These are phyloP conservation scores for Kingdonia uniflora DNA, from an alignment of 164 flowering plant species.

Conservation along the genomic window DNA sequence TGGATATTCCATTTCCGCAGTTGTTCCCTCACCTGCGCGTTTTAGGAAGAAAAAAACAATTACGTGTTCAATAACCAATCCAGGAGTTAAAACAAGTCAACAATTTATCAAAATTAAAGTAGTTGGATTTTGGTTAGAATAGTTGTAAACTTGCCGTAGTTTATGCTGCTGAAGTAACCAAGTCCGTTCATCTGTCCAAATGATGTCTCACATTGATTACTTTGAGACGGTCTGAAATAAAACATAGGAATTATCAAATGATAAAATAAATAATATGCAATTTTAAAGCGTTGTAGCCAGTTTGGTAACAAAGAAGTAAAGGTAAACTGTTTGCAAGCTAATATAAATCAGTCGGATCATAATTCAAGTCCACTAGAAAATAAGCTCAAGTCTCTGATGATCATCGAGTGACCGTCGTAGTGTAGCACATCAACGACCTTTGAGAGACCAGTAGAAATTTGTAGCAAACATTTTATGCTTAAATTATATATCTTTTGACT, in stretches of 20 bases:
- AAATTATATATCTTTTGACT: no score
- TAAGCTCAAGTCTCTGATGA: no score
- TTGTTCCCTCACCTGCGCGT: slow-evolving; percentile 56
- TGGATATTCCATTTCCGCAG: slow-evolving; percentile 50
- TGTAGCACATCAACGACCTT: no score
- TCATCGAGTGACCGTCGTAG: no score
- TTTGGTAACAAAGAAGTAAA: no score
- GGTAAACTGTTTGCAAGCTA: no score
- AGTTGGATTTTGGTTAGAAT: neutral
- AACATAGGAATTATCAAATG: slow-evolving; percentile 5
- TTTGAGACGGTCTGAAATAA: slow-evolving; percentile 18
- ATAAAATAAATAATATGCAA: no score
- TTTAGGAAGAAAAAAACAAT: slow-evolving; percentile 4
- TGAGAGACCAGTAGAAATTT: no score
- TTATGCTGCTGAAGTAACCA: slow-evolving; percentile 46
- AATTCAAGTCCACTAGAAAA: no score
- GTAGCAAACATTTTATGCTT: no score
- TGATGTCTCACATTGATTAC: slow-evolving; percentile 78
- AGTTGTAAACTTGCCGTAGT: slow-evolving; percentile 40
- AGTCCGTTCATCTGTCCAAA: slow-evolving; percentile 52
- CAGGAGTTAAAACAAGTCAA: neutral
- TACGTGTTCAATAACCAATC: neutral
- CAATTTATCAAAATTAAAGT: neutral
- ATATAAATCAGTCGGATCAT: no score
- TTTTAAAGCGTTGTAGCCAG: no score